A percentile compares a stretch with the other conserved stretches of the same genome.
Evolutionary conservation across 129 eudicot genomes (phyloP).

Genomic region (Pseudognaphalium luteoalbum): DNA sequence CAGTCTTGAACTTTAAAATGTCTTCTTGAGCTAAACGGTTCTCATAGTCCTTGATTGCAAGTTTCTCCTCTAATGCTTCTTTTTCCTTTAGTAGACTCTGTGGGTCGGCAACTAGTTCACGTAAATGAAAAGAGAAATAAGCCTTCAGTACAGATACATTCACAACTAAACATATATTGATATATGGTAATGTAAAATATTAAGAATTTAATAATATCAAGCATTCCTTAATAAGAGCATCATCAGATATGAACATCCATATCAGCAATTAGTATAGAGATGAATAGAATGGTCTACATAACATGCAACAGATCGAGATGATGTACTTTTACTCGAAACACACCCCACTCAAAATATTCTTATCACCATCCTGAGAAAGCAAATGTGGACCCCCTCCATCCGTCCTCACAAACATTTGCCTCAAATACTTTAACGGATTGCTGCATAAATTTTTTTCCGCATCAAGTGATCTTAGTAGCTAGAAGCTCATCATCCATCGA

Average conservation of each 20-base stretch:
- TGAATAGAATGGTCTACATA: not conserved
- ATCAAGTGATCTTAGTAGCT: not conserved
- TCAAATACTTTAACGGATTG: not conserved
- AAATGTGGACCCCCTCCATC: not conserved
- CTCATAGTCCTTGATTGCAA: slow-evolving; percentile 89
- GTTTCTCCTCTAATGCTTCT: slow-evolving; percentile 80
- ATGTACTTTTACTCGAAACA: not conserved
- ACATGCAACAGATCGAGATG: not conserved
- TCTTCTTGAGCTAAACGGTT: slow-evolving; percentile 95
- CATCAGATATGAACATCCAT: not conserved
- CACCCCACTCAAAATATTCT: not conserved
- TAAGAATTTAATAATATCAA: slow-evolving; percentile 13
- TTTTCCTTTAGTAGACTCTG: slow-evolving; percentile 90
- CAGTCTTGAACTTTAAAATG: slow-evolving; percentile 60
- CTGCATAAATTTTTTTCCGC: not conserved
- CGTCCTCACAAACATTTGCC: slow-evolving; percentile 9
- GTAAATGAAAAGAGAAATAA: slow-evolving; percentile 33
- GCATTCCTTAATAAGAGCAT: slow-evolving; percentile 4
- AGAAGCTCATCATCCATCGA: slow-evolving; percentile 1
- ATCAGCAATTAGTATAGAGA: not conserved
- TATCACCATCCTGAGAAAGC: not conserved
- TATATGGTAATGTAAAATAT: slow-evolving; percentile 8
- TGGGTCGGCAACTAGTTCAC: slow-evolving; percentile 86
- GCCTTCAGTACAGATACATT: slow-evolving; percentile 22
- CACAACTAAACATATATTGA: slow-evolving; percentile 3